Percentiles rank a stretch among this genome's conserved stretches.
Conservation (phyloP, 2,329 filamentous ascomycete genomes). For the Fragosphaeria purpurea region DNA sequence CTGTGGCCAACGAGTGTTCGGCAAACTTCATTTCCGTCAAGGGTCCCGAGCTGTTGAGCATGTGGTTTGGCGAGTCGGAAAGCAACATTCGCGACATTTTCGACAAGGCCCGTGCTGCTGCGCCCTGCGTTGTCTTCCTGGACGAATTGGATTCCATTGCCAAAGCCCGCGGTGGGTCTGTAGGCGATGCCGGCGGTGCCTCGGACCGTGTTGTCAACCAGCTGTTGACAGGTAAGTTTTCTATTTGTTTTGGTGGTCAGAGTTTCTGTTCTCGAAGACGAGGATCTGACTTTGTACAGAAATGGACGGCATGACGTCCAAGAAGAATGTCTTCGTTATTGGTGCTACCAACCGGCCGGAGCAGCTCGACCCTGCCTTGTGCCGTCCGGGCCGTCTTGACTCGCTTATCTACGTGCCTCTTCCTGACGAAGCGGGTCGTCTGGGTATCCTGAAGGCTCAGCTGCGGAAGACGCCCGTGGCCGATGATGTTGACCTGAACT, state of each 20-base stretch:
- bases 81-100: constrained; percentile 99
- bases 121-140: constrained; percentile 96
- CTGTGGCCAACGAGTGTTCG: constrained; percentile 96
- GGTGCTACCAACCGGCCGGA: constrained; percentile 97
- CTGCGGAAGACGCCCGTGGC: constrained; percentile 96
- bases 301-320: constrained; percentile 99
- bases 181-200: constrained; percentile 92
- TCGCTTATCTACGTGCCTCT: constrained; percentile 97
- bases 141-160: constrained; percentile 98
- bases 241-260: not conserved
- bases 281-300: constrained; percentile 33
- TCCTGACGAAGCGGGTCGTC: constrained; percentile 82
- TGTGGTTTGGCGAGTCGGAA: constrained; percentile 99
- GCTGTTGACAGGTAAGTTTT: constrained; percentile 57
- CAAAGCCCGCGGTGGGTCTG: constrained; percentile 95
- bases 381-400: constrained; percentile 96
- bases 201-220: constrained; percentile 99
- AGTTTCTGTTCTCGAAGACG: not conserved
- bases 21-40: constrained; percentile 99
- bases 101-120: constrained; percentile 96
- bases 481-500: constrained; percentile 74
- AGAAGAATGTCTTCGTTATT: constrained; percentile 99
- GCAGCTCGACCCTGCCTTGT: constrained; percentile 94
- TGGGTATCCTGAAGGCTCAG: constrained; percentile 85
- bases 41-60: constrained; percentile 93